These are phyloP conservation scores for Debaryomyces hansenii DNA, from an alignment of 805 yeast species.

Conservation along the genomic window DNA sequence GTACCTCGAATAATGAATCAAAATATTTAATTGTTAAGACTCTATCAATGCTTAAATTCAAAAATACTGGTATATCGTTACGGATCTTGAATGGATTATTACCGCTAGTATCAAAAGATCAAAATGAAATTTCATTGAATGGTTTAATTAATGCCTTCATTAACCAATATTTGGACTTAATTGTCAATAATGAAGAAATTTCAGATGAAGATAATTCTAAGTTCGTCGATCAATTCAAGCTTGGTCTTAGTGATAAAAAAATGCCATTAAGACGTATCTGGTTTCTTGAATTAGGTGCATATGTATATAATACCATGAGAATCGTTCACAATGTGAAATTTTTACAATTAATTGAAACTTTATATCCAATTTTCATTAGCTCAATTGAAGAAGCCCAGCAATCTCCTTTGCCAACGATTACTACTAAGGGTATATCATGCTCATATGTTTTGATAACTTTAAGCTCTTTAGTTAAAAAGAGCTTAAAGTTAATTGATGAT, in stretches of 20 bases:
- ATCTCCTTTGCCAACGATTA: conserved; percentile 54
- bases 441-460: conserved; percentile 49
- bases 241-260: conserved; percentile 69
- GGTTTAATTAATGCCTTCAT: conserved; percentile 52
- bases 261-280: conserved; percentile 64
- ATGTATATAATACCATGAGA: conserved; percentile 14
- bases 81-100: conserved; percentile 45
- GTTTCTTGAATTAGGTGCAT: conserved; percentile 52
- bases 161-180: conserved; percentile 36
- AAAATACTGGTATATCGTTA: conserved; percentile 12
- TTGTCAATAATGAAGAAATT: conserved; percentile 16
- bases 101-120: conserved; percentile 67
- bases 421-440: conserved; percentile 52
- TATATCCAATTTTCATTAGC: conserved; percentile 21
- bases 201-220: conserved; percentile 12
- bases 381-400: conserved; percentile 43
- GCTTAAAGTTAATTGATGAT: neutral
- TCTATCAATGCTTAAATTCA: conserved; percentile 33
- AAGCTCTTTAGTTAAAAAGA: conserved; percentile 14
- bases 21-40: conserved; percentile 53
- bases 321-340: conserved; percentile 10
- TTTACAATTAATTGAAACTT: conserved; percentile 13
- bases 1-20: conserved; percentile 61
- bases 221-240: conserved; percentile 34
- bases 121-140: conserved; percentile 64